These are phyloP conservation scores for Chaetomium olivaceum DNA, from an alignment of 2,329 filamentous ascomycete genomes.

Conservation along the genomic window DNA sequence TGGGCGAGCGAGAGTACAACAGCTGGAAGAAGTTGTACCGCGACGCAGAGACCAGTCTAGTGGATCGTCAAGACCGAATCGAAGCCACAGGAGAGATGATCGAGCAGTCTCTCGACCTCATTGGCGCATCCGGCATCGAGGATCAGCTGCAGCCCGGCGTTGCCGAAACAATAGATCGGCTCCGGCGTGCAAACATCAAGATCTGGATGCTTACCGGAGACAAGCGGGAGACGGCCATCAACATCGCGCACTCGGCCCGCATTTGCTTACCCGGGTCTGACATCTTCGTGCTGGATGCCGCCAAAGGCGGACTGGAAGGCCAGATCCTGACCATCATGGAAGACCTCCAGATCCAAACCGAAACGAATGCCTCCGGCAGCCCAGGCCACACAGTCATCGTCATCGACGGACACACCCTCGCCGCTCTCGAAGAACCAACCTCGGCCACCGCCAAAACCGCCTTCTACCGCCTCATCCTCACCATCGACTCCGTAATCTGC, in stretches of 20 bases:
- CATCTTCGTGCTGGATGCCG: conserved; percentile 73
- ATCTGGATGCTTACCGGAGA: conserved; percentile 97
- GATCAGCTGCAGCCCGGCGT: conserved; percentile 90
- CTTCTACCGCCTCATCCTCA: conserved; percentile 76
- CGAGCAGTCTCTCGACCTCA: conserved; percentile 79
- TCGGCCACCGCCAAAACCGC: conserved; percentile 45
- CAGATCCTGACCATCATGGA: conserved; percentile 64
- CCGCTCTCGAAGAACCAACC: conserved; percentile 65
- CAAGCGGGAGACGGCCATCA: conserved; percentile 88
- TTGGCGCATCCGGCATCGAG: conserved; percentile 88
- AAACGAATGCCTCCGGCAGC: conserved; percentile 57
- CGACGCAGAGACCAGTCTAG: conserved; percentile 79
- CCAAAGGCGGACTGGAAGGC: conserved; percentile 62
- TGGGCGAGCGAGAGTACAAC: conserved; percentile 72
- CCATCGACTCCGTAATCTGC: conserved; percentile 82
- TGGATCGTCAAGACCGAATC: conserved; percentile 74
- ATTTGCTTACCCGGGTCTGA: conserved; percentile 72
- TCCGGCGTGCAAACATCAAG: conserved; percentile 85
- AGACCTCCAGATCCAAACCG: conserved; percentile 19
- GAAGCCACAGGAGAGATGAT: conserved; percentile 80
- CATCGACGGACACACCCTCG: conserved; percentile 76
- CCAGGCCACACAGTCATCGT: conserved; percentile 75
- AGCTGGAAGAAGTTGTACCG: conserved; percentile 76
- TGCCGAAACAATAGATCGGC: conserved; percentile 86
- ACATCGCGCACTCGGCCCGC: conserved; percentile 84